A percentile compares a stretch with the other conserved stretches of the same genome.
These are phyloP conservation scores for Starmerella apicola DNA, from an alignment of 805 yeast genomes.

Conservation along the genomic window DNA sequence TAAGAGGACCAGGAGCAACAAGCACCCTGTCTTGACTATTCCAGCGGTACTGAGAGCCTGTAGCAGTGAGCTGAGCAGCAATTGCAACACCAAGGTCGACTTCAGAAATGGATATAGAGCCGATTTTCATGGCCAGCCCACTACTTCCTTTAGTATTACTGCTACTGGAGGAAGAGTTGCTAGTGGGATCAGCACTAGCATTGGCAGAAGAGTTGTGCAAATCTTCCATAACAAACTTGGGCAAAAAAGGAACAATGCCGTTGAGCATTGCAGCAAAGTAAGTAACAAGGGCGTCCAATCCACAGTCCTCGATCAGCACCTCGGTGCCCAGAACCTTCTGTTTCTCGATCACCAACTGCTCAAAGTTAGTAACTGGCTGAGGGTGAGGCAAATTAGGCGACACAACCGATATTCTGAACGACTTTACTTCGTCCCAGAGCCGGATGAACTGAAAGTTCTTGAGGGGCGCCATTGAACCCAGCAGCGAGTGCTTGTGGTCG, in stretches of 20 bases:
- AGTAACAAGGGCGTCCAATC: slow-evolving; percentile 15
- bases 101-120: slow-evolving; percentile 11
- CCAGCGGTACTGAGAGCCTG: slow-evolving; percentile 26
- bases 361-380: slow-evolving; percentile 3
- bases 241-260: slow-evolving; percentile 11
- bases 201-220: not conserved
- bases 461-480: slow-evolving; percentile 16
- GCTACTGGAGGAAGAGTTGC: not conserved
- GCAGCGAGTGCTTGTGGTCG: slow-evolving; percentile 41
- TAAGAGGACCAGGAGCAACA: slow-evolving; percentile 23
- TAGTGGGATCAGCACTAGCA: not conserved
- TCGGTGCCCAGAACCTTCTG: not conserved
- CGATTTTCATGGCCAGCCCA: not conserved
- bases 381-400: slow-evolving; percentile 5
- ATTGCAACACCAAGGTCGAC: slow-evolving; percentile 26
- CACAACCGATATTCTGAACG: slow-evolving; percentile 8
- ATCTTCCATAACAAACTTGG: not conserved
- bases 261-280: slow-evolving; percentile 18
- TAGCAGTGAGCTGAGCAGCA: slow-evolving; percentile 28
- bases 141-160: not conserved
- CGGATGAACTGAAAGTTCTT: slow-evolving; percentile 56
- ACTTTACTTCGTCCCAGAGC: slow-evolving; percentile 31
- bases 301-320: not conserved
- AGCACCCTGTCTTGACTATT: slow-evolving; percentile 23
- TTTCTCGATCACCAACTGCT: slow-evolving; percentile 5